Percentiles rank a stretch among this genome's conserved stretches.
phyloP scores from a whole-genome alignment of 352 stramenopile genomes.

The Phytophthora hibernalis region DNA sequence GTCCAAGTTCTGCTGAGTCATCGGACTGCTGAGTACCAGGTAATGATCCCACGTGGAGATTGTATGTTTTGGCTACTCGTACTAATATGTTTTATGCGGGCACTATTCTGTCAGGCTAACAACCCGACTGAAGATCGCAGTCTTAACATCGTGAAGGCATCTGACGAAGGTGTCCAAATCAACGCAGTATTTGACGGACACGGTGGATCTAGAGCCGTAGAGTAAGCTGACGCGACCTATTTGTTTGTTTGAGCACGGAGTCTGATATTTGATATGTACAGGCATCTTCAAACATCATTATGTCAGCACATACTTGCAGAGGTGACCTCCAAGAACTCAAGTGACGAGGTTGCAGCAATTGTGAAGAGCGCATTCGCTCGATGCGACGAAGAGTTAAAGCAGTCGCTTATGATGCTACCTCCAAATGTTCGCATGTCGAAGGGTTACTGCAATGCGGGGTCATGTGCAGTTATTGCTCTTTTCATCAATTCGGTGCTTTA shows the following conservation, averaged over 20 bases:
- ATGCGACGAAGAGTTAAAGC: conserved; percentile 68
- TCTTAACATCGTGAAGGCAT: conserved; percentile 53
- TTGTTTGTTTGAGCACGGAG: conserved; percentile 1
- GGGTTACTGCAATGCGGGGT: conserved; percentile 76
- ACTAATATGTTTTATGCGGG: conserved; percentile 1
- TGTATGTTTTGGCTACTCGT: not conserved
- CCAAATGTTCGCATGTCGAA: conserved; percentile 56
- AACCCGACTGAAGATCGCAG: conserved; percentile 73
- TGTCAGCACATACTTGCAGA: conserved; percentile 48
- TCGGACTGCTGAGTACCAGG: conserved; percentile 68
- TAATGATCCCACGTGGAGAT: conserved; percentile 10
- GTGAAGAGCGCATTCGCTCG: conserved; percentile 54
- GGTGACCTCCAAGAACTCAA: conserved; percentile 34
- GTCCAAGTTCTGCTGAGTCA: conserved; percentile 39
- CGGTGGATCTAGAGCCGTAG: conserved; percentile 66
- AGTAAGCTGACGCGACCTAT: conserved; percentile 45
- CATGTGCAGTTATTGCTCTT: conserved; percentile 67
- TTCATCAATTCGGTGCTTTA: conserved; percentile 78
- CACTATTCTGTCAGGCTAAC: conserved; percentile 48
- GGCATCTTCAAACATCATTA: conserved; percentile 45
- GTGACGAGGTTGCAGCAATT: conserved; percentile 37
- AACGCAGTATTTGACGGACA: conserved; percentile 77
- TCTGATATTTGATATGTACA: conserved; percentile 3
- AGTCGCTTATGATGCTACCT: conserved; percentile 54
- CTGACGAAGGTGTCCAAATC: conserved; percentile 48